Conservation (phyloP, 345 rosid species). For the Erodium maritimum region DNA sequence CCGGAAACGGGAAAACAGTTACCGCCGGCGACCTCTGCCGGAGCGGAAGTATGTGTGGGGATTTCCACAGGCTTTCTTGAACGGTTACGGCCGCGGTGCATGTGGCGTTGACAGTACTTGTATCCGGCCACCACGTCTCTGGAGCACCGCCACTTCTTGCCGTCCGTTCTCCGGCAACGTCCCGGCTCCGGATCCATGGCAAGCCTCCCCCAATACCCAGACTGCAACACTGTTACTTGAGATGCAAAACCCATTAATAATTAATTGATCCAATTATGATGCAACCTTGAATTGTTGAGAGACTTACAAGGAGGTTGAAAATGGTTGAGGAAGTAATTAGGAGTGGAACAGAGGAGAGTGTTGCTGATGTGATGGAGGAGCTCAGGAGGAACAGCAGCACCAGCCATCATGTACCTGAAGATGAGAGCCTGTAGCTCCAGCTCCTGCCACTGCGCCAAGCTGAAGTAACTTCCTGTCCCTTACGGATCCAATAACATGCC, state of each 20-base stretch:
- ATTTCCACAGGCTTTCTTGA: slow-evolving; percentile 99
- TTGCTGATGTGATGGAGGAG: slow-evolving; percentile 81
- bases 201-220: slow-evolving; percentile 78
- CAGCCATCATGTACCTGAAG: slow-evolving; percentile 82
- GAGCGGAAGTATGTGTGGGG: slow-evolving; percentile 33
- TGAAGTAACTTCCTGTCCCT: slow-evolving; percentile 76
- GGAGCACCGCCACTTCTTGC: slow-evolving; percentile 98
- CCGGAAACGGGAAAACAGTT: slow-evolving; percentile 31
- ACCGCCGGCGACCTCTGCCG: slow-evolving; percentile 25
- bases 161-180: slow-evolving; percentile 93
- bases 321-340: slow-evolving; percentile 46
- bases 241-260: neutral
- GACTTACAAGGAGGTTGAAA: slow-evolving; percentile 45
- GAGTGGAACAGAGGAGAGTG: slow-evolving; percentile 45
- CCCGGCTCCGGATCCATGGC: slow-evolving; percentile 99
- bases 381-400: slow-evolving; percentile 76
- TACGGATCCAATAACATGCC: neutral
- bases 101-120: slow-evolving; percentile 99
- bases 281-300: neutral
- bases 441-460: slow-evolving; percentile 88
- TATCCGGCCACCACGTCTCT: slow-evolving; percentile 83
- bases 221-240: slow-evolving; percentile 24
- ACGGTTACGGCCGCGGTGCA: slow-evolving; percentile 99
- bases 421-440: slow-evolving; percentile 92
- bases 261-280: neutral